Evolutionary conservation across 1,139 yeast genomes (phyloP), one percentile per base, ranked within the genome.

Genomic region (Geotrichum carabidarum): DNA sequence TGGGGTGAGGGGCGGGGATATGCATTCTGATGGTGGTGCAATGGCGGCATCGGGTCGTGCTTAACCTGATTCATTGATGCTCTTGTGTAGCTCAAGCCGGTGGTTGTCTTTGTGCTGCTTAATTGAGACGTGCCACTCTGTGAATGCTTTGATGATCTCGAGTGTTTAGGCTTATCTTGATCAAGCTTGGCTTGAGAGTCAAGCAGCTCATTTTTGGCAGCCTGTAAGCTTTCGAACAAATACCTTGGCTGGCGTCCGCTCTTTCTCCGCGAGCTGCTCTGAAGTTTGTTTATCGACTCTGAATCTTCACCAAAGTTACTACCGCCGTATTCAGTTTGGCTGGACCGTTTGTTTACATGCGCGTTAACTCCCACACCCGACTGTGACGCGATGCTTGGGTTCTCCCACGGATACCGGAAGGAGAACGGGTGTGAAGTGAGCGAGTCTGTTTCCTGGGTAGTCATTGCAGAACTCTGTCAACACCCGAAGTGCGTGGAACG

Each of bases 171-270:
- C 27, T 22, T 22, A 22, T 22, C 15, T 9, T 11, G 18, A 37
- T 37, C n/a, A 8, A n/a, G 15, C 15, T 9, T 8, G 31, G 8
- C 14, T 15, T 22, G 32, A 1, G 34, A 9, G 17, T 27, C 31
- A 5, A 42, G 44, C 15, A 42, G 44, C 12, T 42, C 44, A n/a
- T 12, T 12, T 15, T 42, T 18, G n/a, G 44, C 44, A n/a, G 44
- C 44, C 34, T 27, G 15, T 14, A 42, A 8, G 34, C 44, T 42
- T 18, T 42, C 34, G 2, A 42, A n/a, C 15, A 42, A n/a, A 12
- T 42, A 8, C 40, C 15, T 15, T 37, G 9, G 40, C 17, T 11
- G 40, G 40, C 40, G n/a, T 17, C 15, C 17, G 15, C 17, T n/a
- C n/a, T 12, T 37, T 5, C 40, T 5, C 17, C 17, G 27, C 5